These are phyloP conservation scores for Acanthamoeba castellanii DNA, from an alignment of 208 protist genomes.

Conservation along the genomic window DNA sequence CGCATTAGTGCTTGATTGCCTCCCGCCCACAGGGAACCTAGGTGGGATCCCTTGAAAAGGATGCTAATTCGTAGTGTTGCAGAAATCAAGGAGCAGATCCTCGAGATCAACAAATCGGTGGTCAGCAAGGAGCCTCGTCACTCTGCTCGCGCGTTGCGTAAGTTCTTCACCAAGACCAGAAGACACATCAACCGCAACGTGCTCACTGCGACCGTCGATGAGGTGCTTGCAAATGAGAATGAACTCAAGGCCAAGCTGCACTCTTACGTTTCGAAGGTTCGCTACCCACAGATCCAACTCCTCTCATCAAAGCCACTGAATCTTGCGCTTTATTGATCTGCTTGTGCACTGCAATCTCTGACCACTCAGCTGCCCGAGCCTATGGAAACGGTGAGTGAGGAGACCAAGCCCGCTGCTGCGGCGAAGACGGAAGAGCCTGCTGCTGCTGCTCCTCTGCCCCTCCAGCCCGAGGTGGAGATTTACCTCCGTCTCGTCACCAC, in stretches of 20 bases:
- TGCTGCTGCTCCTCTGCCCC: conserved; percentile 3
- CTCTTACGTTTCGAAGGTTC: not conserved
- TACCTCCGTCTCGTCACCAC: conserved; percentile 84
- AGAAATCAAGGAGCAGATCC: conserved; percentile 41
- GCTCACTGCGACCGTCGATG: not conserved
- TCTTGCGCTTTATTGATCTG: too few species aligned
- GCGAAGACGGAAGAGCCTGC: not conserved
- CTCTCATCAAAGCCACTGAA: too few species aligned
- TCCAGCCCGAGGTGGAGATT: conserved; percentile 79
- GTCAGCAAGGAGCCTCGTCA: conserved; percentile 42
- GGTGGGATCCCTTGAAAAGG: not conserved
- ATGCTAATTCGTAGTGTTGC: not conserved
- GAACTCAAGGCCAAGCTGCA: not conserved
- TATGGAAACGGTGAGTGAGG: conserved; percentile 32
- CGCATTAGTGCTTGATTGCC: not conserved
- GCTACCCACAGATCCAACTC: too few species aligned
- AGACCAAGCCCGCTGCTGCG: not conserved
- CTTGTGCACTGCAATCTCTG: not conserved
- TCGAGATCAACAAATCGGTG: conserved; percentile 27
- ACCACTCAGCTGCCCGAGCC: conserved; percentile 5
- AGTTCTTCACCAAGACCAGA: conserved; percentile 50
- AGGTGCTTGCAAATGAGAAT: not conserved
- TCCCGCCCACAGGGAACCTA: not conserved
- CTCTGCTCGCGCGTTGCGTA: conserved; percentile 1
- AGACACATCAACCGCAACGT: conserved; percentile 19